Percentiles rank a stretch among this genome's conserved stretches.
phyloP scores from a whole-genome alignment of 2,329 filamentous ascomycete species.

The Coleophoma cylindrospora region DNA sequence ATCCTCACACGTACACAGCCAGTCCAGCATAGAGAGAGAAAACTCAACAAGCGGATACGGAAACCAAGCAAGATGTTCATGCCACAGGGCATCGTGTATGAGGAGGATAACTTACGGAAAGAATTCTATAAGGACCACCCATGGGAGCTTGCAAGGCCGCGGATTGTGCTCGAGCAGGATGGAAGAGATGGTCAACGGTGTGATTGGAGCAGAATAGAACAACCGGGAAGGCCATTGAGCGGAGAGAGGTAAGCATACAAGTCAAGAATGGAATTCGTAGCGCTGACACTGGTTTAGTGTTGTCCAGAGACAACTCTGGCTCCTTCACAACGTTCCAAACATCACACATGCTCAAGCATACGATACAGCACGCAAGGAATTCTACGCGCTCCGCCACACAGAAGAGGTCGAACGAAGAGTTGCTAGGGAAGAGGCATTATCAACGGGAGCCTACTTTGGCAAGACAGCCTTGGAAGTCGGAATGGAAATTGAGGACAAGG shows the following conservation, averaged over 20 bases:
- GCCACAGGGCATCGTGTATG: slow-evolving; percentile 71
- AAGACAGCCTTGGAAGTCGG: slow-evolving; percentile 69
- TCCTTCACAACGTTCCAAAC: slow-evolving; percentile 60
- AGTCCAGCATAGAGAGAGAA: slow-evolving; percentile 34
- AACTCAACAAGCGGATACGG: slow-evolving; percentile 32
- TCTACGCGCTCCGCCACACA: slow-evolving; percentile 77
- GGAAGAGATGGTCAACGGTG: slow-evolving; percentile 72
- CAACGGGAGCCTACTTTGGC: slow-evolving; percentile 86
- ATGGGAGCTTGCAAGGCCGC: slow-evolving; percentile 90
- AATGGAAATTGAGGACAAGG: slow-evolving; percentile 74
- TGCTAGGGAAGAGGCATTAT: slow-evolving; percentile 79
- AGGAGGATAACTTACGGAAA: slow-evolving; percentile 75
- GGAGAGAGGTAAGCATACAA: slow-evolving; percentile 67
- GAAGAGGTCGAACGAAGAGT: slow-evolving; percentile 81
- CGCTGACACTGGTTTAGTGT: slow-evolving; percentile 52
- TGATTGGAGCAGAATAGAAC: slow-evolving; percentile 75
- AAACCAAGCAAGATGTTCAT: slow-evolving; percentile 75
- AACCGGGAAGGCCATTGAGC: slow-evolving; percentile 70
- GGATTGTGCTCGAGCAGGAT: slow-evolving; percentile 78
- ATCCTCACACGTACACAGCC: slow-evolving; percentile 49
- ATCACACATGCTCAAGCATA: slow-evolving; percentile 69
- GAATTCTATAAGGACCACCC: slow-evolving; percentile 92
- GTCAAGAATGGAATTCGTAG: slow-evolving; percentile 8
- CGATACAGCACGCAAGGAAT: slow-evolving; percentile 81
- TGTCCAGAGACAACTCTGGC: slow-evolving; percentile 83